A percentile compares a stretch with the other conserved stretches of the same genome.
phyloP scores from a whole-genome alignment of 371 early-diverging fungal species.

The Mucor indicus region DNA sequence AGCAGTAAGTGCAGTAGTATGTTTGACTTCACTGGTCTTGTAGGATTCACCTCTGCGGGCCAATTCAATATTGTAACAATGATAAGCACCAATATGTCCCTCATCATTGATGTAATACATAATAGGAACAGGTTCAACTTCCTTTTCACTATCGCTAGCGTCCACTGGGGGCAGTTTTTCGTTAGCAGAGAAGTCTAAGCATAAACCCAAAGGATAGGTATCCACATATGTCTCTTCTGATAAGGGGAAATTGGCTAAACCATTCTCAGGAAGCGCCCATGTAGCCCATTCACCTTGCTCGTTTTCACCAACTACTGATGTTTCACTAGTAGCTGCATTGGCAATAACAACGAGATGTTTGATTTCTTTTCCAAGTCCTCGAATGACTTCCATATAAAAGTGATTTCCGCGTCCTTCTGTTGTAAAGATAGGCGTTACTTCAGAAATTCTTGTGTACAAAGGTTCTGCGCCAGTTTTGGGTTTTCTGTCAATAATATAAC shows the following conservation, averaged over 20 bases:
- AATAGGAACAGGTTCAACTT: conserved; percentile 35
- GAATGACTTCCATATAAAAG: conserved; percentile 43
- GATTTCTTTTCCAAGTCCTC: conserved; percentile 32
- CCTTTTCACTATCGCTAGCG: conserved; percentile 24
- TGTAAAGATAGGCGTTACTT: conserved; percentile 36
- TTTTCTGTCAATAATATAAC: conserved; percentile 34
- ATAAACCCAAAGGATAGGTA: conserved; percentile 43
- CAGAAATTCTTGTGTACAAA: conserved; percentile 31
- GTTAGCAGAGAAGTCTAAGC: conserved; percentile 36
- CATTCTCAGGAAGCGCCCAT: conserved; percentile 38
- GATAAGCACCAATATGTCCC: conserved; percentile 35
- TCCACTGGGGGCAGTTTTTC: conserved; percentile 40
- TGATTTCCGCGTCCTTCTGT: conserved; percentile 30
- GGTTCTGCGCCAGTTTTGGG: conserved; percentile 9
- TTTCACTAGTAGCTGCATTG: conserved; percentile 33
- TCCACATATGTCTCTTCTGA: conserved; percentile 32
- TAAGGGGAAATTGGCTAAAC: conserved; percentile 28
- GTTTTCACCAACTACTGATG: conserved; percentile 40
- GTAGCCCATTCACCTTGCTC: conserved; percentile 38
- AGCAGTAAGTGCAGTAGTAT: neutral
- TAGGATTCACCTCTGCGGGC: conserved; percentile 32
- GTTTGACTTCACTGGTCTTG: neutral
- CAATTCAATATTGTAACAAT: conserved; percentile 36
- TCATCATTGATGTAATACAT: conserved; percentile 46
- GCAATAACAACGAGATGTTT: conserved; percentile 33